Percentiles rank a stretch among this genome's conserved stretches.
Conservation (phyloP, 192 early-diverging fungal species). For the Phlyctochytrium planicorne region DNA sequence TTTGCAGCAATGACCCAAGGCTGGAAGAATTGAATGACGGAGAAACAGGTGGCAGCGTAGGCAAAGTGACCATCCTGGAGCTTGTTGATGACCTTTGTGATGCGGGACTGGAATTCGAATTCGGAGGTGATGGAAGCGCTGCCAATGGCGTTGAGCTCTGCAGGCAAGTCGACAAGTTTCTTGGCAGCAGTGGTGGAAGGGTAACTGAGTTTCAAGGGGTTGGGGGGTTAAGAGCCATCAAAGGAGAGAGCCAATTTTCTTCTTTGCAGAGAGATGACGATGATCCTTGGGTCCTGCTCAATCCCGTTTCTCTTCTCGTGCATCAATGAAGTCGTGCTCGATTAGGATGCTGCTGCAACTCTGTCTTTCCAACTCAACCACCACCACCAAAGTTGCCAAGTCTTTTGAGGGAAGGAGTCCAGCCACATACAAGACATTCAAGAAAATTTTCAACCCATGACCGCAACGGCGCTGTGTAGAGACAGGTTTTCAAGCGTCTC, state of each 20-base stretch:
- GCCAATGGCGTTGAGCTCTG: background rate
- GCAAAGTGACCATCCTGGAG: background rate
- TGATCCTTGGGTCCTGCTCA: background rate
- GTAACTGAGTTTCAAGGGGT: background rate
- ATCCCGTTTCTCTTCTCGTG: background rate
- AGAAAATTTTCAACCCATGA: too few relatives aligned
- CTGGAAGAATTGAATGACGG: constrained; percentile 7
- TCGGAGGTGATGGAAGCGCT: background rate
- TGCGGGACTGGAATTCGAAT: background rate
- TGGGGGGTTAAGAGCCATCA: too few relatives aligned
- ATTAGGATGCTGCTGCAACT: background rate
- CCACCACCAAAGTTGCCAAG: too few relatives aligned
- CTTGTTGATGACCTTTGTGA: background rate
- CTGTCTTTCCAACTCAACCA: too few relatives aligned
- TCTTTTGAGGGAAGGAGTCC: too few relatives aligned
- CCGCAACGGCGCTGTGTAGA: too few relatives aligned
- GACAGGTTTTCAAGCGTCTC: too few relatives aligned
- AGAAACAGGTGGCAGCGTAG: background rate
- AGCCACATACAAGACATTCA: too few relatives aligned
- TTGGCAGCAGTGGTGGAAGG: background rate
- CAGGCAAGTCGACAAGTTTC: background rate
- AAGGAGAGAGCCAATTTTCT: too few relatives aligned
- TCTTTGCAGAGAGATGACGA: background rate
- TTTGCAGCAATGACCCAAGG: constrained; percentile 1
- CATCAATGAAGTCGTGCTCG: background rate